Conservation (phyloP, 805 yeast genomes). For the Nakazawaea anatomiae region DNA sequence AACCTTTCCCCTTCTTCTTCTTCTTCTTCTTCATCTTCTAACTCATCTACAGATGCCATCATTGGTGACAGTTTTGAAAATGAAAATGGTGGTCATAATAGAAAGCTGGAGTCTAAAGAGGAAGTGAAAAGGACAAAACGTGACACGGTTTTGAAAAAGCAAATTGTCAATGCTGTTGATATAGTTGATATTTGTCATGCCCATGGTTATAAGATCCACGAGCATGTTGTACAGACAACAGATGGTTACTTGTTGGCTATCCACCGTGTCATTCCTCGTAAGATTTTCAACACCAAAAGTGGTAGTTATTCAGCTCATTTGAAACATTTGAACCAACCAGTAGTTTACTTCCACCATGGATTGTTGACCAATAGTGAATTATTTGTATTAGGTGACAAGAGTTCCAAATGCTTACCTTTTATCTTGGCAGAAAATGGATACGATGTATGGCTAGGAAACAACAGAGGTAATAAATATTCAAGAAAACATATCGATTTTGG, state of each 20-base stretch:
- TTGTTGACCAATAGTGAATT: slow-evolving; percentile 83
- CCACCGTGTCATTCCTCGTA: slow-evolving; percentile 52
- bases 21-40: neutral
- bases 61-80: neutral
- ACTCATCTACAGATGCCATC: neutral
- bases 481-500: slow-evolving; percentile 59
- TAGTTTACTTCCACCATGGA: slow-evolving; percentile 88
- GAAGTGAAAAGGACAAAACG: neutral
- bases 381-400: slow-evolving; percentile 37
- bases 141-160: slow-evolving; percentile 9
- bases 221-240: slow-evolving; percentile 67
- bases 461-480: slow-evolving; percentile 89
- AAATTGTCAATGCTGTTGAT: slow-evolving; percentile 21
- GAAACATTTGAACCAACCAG: slow-evolving; percentile 26
- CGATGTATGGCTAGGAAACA: slow-evolving; percentile 94
- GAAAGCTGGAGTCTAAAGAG: neutral
- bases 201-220: slow-evolving; percentile 62
- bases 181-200: slow-evolving; percentile 27
- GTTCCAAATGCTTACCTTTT: slow-evolving; percentile 59
- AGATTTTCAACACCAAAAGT: slow-evolving; percentile 13
- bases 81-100: neutral
- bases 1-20: neutral
- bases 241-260: slow-evolving; percentile 75
- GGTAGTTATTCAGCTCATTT: slow-evolving; percentile 12
- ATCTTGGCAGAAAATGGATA: slow-evolving; percentile 73